Conservation (phyloP, 2,329 filamentous ascomycete genomes). For the Capronia epimyces region DNA sequence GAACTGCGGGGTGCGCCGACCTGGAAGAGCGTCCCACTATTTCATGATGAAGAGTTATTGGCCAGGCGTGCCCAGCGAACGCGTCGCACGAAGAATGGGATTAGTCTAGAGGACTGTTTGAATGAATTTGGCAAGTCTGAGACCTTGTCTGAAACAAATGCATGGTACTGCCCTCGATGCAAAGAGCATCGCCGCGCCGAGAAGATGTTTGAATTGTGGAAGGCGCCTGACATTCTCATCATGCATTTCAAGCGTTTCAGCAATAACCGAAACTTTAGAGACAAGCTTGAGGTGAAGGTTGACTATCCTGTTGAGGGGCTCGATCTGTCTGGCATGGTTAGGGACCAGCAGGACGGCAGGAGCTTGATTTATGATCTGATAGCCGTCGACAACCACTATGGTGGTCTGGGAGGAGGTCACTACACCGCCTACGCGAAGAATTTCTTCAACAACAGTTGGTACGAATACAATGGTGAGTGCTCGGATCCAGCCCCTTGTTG, state of each 20-base stretch:
- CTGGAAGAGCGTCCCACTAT: slow-evolving; percentile 47
- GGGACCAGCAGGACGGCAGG: slow-evolving; percentile 74
- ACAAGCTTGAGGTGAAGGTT: slow-evolving; percentile 86
- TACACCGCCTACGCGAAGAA: slow-evolving; percentile 95
- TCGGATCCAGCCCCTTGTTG: not conserved
- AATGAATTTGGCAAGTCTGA: slow-evolving; percentile 93
- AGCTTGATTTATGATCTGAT: slow-evolving; percentile 86
- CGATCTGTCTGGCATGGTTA: slow-evolving; percentile 73
- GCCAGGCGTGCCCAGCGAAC: slow-evolving; percentile 59
- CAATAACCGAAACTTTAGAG: slow-evolving; percentile 70
- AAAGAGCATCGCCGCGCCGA: slow-evolving; percentile 87
- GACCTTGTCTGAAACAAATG: slow-evolving; percentile 87
- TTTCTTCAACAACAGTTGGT: slow-evolving; percentile 84
- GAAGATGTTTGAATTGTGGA: slow-evolving; percentile 98
- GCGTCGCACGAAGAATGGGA: slow-evolving; percentile 65
- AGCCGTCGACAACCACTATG: slow-evolving; percentile 92
- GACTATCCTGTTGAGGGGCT: slow-evolving; percentile 87
- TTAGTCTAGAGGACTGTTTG: slow-evolving; percentile 82
- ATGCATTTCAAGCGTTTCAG: slow-evolving; percentile 96
- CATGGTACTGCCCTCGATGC: slow-evolving; percentile 95
- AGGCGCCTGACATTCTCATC: slow-evolving; percentile 87
- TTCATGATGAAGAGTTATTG: slow-evolving; percentile 59
- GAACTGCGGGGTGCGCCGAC: slow-evolving; percentile 57
- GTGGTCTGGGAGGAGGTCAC: slow-evolving; percentile 86
- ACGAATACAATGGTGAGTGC: slow-evolving; percentile 85